phyloP scores from a whole-genome alignment of 805 yeast genomes.

The Metschnikowia proteae region DNA sequence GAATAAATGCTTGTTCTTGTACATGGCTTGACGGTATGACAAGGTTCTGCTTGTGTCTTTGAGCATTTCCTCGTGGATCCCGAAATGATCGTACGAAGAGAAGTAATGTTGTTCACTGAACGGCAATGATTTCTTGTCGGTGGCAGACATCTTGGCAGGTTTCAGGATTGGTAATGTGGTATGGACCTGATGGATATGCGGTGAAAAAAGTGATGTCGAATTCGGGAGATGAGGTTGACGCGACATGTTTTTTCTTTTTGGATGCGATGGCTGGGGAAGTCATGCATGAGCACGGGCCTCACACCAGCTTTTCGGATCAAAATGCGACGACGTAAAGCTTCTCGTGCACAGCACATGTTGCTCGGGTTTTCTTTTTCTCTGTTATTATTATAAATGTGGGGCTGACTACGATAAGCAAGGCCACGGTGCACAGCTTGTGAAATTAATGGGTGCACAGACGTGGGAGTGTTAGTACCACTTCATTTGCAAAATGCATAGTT shows the following conservation, averaged over 20 bases:
- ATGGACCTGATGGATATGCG: neutral
- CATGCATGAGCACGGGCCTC: neutral
- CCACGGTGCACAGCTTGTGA: neutral
- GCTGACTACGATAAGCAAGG: neutral
- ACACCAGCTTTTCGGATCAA: neutral
- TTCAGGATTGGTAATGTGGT: neutral
- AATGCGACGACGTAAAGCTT: too few species aligned
- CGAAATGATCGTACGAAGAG: conserved; percentile 92
- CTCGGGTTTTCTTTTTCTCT: too few species aligned
- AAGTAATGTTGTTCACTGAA: conserved; percentile 90
- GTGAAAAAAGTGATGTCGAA: conserved; percentile 1
- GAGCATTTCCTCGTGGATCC: conserved; percentile 98
- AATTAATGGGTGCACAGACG: neutral
- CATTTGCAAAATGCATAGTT: neutral
- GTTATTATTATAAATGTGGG: neutral
- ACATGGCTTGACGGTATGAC: conserved; percentile 87
- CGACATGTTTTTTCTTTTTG: neutral
- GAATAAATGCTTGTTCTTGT: conserved; percentile 82
- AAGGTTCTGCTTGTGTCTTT: conserved; percentile 92
- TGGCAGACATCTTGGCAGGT: conserved; percentile 45
- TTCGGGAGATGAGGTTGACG: conserved; percentile 1
- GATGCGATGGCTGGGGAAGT: conserved; percentile 3
- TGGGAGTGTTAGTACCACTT: neutral
- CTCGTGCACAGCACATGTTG: too few species aligned
- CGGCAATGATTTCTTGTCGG: conserved; percentile 60